These are phyloP conservation scores for Beauveria varroae DNA, from an alignment of 2,329 filamentous ascomycete genomes.

Conservation along the genomic window DNA sequence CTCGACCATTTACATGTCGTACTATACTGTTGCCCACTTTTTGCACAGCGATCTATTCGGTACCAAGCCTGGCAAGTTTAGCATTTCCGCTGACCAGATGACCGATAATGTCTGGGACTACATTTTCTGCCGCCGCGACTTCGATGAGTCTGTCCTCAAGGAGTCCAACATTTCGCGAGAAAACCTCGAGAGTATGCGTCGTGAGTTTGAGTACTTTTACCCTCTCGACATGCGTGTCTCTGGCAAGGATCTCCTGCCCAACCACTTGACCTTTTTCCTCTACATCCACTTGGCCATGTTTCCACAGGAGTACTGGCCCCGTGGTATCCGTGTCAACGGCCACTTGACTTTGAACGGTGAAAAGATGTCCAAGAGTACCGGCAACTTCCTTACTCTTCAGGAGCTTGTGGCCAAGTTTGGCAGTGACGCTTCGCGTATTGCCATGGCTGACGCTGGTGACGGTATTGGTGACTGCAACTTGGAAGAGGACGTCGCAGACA, in stretches of 20 bases:
- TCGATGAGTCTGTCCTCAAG: slow-evolving; percentile 55
- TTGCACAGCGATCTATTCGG: slow-evolving; percentile 86
- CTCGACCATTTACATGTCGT: slow-evolving; percentile 86
- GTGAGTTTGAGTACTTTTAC: slow-evolving; percentile 97
- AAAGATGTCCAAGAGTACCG: slow-evolving; percentile 97
- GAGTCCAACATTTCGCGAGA: slow-evolving; percentile 66
- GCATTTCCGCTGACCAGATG: slow-evolving; percentile 78
- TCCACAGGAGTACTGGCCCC: slow-evolving; percentile 80
- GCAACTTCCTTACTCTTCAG: slow-evolving; percentile 89
- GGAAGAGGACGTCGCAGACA: slow-evolving; percentile 89
- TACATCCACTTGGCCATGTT: slow-evolving; percentile 93
- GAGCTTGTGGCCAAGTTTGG: slow-evolving; percentile 88
- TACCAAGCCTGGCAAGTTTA: slow-evolving; percentile 57
- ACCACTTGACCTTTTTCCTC: slow-evolving; percentile 92
- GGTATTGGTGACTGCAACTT: slow-evolving; percentile 95
- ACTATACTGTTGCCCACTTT: slow-evolving; percentile 60
- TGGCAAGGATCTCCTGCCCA: slow-evolving; percentile 88
- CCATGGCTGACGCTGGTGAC: slow-evolving; percentile 89
- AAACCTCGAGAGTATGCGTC: slow-evolving; percentile 69
- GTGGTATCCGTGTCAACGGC: slow-evolving; percentile 78
- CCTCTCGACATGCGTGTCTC: slow-evolving; percentile 81
- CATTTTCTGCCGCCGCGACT: slow-evolving; percentile 71
- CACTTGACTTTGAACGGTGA: slow-evolving; percentile 92
- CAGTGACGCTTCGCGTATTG: slow-evolving; percentile 84
- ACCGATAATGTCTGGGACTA: slow-evolving; percentile 96